Base-by-base conservation (phyloP, 1,139 yeast genomes). In the Geotrichum bryndzae region DNA sequence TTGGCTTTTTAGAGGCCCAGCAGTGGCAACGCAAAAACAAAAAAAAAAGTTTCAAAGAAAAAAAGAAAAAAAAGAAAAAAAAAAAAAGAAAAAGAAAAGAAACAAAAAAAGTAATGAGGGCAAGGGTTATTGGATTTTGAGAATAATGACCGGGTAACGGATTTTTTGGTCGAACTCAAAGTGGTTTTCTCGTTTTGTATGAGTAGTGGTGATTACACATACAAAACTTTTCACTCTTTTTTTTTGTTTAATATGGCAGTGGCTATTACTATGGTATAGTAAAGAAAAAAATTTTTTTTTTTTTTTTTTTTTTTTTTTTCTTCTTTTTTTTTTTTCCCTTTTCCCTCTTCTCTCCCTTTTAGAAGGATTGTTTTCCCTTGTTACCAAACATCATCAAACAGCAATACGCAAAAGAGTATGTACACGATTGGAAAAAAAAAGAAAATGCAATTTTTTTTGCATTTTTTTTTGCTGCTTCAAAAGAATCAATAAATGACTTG, bases 361-460 rank as follows among this genome's bases (percentile, higher is more conserved):
- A 41, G 46, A 41, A 41, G 35, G 59, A 52, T 56, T 51, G 56
- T 18, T 56, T 60, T 53, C 57, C 56, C 59, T 53, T 54, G 53
- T 53, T 57, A 56, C 56, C 46, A 53, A 41, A 56, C 54, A 38
- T 27, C 58, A 51, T 38, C 58, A 56, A 27, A 50, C 59, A 51
- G 54, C 60, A 57, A 57, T 53, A 45, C 53, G 56, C 45, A 56
- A 60, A 60, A 60, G 62, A 60, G 62, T 60, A 60, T 56, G 62
- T 60, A 60, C 22, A 41, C 46, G 46, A 41, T 41, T 15, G 2
- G n/a, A 41, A 41, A 41, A 35, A 35, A 8, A 8, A 4, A 41
- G 18, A 27, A 27, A 18, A 18, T 18, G 18, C 18, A 18, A n/a
- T n/a, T n/a, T n/a, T n/a, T n/a, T n/a, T n/a, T n/a, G n/a, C n/a